phyloP scores from a whole-genome alignment of 1,284 basidiomycete species.

The Melampsora medusae region DNA sequence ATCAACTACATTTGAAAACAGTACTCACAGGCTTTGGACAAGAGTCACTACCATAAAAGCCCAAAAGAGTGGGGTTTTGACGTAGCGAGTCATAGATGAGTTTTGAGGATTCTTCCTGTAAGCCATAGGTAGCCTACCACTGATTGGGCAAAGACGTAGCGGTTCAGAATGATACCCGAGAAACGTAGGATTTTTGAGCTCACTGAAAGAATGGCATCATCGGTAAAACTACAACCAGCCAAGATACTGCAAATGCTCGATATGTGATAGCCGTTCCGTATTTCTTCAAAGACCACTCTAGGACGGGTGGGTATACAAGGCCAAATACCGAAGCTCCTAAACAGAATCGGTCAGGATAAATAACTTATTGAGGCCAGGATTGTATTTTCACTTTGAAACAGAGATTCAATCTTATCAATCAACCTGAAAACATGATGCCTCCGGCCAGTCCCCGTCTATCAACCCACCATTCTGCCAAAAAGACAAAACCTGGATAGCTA shows the following conservation, averaged over 20 bases:
- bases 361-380: neutral
- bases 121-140: conserved; percentile 13
- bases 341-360: neutral
- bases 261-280: conserved; percentile 21
- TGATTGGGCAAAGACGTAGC: neutral
- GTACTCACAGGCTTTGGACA: too few relatives aligned
- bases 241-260: conserved; percentile 17
- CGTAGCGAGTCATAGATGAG: conserved; percentile 1
- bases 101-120: neutral
- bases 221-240: conserved; percentile 4
- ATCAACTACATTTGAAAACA: too few relatives aligned
- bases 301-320: conserved; percentile 12
- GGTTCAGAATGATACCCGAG: neutral
- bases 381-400: neutral
- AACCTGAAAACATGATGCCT: conserved; percentile 29
- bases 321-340: conserved; percentile 31
- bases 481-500: conserved; percentile 33
- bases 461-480: conserved; percentile 40
- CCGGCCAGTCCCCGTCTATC: conserved; percentile 22
- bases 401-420: neutral
- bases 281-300: conserved; percentile 37
- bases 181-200: neutral
- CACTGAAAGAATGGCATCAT: conserved; percentile 33
- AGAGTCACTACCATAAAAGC: conserved; percentile 16
- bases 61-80: conserved; percentile 36